Conservation (phyloP, 2,329 filamentous ascomycete genomes). For the Phyllosticta ampelicida region DNA sequence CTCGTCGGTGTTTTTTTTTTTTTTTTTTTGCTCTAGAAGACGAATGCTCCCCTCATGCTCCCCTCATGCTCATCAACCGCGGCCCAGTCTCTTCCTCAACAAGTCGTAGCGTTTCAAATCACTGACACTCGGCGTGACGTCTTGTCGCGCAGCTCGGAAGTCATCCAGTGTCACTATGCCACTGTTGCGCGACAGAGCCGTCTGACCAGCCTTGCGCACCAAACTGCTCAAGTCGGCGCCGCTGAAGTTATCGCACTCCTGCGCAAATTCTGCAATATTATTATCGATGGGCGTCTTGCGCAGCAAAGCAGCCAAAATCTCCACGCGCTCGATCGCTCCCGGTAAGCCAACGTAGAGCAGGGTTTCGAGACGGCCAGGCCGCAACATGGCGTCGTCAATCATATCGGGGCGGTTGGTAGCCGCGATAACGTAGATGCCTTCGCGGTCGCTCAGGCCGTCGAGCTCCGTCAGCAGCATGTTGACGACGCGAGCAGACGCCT, state of each 20-base stretch:
- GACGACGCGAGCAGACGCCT: conserved; percentile 79
- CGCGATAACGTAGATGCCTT: conserved; percentile 86
- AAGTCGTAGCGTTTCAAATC: conserved; percentile 48
- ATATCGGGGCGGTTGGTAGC: conserved; percentile 94
- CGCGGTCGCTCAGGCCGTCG: conserved; percentile 69
- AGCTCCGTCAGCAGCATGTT: conserved; percentile 92
- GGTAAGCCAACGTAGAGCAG: conserved; percentile 86
- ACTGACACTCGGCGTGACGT: conserved; percentile 42
- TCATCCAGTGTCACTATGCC: conserved; percentile 39
- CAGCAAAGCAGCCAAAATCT: conserved; percentile 66
- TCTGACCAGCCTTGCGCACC: conserved; percentile 48
- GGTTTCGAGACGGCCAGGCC: conserved; percentile 79
- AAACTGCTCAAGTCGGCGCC: conserved; percentile 54
- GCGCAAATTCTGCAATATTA: conserved; percentile 53
- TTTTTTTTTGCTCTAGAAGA: too few relatives aligned
- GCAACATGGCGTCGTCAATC: conserved; percentile 90
- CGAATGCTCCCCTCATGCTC: neutral
- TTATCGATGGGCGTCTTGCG: conserved; percentile 43
- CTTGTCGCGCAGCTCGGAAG: conserved; percentile 32
- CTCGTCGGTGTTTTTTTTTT: too few relatives aligned
- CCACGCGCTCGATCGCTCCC: conserved; percentile 63
- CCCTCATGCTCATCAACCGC: neutral
- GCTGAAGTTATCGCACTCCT: conserved; percentile 69
- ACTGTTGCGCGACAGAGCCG: conserved; percentile 39
- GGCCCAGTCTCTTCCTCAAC: conserved; percentile 38